phyloP scores from a whole-genome alignment of 768 basidiomycete species.

The Kwoniella newhampshirensis region DNA sequence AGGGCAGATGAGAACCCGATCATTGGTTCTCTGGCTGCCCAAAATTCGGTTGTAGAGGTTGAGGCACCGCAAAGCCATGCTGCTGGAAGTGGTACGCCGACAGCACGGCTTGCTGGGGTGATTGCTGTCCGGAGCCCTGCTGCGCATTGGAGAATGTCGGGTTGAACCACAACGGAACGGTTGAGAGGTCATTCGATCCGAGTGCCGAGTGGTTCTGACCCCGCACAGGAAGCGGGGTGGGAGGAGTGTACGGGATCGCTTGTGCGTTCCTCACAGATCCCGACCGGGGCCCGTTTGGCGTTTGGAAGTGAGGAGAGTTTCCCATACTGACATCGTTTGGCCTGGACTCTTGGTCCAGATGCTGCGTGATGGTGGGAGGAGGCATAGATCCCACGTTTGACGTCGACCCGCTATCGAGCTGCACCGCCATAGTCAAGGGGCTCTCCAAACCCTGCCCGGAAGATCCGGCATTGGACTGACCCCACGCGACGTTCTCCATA shows the following conservation, averaged over 20 bases:
- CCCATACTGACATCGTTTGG: neutral
- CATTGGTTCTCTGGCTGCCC: too few species aligned
- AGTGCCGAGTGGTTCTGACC: slow-evolving; percentile 15
- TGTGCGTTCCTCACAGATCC: neutral
- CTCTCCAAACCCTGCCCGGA: slow-evolving; percentile 6
- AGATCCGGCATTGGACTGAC: slow-evolving; percentile 9
- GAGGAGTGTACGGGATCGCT: slow-evolving; percentile 16
- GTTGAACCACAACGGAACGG: slow-evolving; percentile 18
- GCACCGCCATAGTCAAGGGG: slow-evolving; percentile 6
- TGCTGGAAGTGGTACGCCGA: too few species aligned
- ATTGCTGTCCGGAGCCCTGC: too few species aligned
- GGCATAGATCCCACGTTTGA: slow-evolving; percentile 11
- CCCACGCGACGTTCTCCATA: neutral
- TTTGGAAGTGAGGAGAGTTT: slow-evolving; percentile 10
- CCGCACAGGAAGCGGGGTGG: slow-evolving; percentile 14
- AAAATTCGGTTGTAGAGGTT: too few species aligned
- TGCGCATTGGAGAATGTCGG: neutral
- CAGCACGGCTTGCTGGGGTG: too few species aligned
- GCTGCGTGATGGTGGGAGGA: neutral
- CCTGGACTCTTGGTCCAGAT: neutral
- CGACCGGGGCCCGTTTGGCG: slow-evolving; percentile 1
- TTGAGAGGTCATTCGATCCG: neutral
- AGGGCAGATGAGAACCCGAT: too few species aligned
- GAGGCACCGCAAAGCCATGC: too few species aligned
- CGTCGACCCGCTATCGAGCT: slow-evolving; percentile 3